Conservation (phyloP, 1,139 yeast genomes). For the Protomyces inundatus region DNA sequence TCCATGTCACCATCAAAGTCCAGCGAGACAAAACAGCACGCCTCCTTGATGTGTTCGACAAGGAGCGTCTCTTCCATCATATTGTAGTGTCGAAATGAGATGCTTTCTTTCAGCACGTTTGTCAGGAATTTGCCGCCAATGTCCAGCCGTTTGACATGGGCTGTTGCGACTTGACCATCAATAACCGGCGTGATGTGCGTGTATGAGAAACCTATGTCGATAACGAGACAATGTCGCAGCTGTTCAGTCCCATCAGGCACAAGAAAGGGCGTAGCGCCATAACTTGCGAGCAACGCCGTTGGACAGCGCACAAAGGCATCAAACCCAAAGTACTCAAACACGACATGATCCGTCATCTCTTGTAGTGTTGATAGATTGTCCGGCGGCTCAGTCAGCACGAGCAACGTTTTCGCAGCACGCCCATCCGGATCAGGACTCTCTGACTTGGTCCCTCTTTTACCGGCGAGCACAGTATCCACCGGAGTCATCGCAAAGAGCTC, state of each 20-base stretch:
- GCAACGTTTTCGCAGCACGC: conserved; percentile 27
- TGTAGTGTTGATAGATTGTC: conserved; percentile 78
- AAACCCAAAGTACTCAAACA: conserved; percentile 91
- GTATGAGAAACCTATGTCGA: conserved; percentile 83
- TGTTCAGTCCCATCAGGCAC: not conserved
- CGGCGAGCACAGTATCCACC: conserved; percentile 3
- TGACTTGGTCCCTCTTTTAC: not conserved
- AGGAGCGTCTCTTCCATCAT: conserved; percentile 85
- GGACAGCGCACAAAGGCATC: conserved; percentile 57
- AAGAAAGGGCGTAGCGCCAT: conserved; percentile 28
- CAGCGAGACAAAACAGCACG: conserved; percentile 64
- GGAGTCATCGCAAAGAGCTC: conserved; percentile 45
- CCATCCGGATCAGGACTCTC: not conserved
- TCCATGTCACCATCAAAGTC: conserved; percentile 60
- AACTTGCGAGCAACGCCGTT: conserved; percentile 71
- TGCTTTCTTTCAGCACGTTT: conserved; percentile 73
- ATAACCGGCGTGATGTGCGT: conserved; percentile 85
- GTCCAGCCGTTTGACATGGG: conserved; percentile 66
- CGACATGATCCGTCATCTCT: conserved; percentile 80
- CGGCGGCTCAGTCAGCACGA: conserved; percentile 70
- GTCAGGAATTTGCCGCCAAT: conserved; percentile 83
- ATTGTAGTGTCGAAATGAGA: conserved; percentile 88
- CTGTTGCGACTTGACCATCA: conserved; percentile 71
- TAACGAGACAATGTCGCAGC: conserved; percentile 63
- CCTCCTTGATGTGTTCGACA: conserved; percentile 79